Conservation (phyloP, 2,329 filamentous ascomycete species). For the Aureobasidium namibiae region DNA sequence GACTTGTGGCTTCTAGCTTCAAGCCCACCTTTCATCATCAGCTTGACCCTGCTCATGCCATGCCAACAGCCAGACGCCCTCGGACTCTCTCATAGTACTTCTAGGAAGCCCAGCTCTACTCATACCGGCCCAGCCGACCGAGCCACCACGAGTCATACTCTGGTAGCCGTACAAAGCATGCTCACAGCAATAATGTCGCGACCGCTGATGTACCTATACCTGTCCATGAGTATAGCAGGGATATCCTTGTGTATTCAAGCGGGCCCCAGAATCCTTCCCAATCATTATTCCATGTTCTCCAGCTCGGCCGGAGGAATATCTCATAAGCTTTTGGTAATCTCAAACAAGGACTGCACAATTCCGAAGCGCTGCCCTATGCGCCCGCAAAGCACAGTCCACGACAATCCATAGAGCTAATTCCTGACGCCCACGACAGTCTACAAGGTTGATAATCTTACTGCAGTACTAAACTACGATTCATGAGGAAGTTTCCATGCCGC, state of each 20-base stretch:
- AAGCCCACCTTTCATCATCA: background rate
- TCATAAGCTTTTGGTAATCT: slow-evolving; percentile 1
- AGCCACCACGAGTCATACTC: slow-evolving; percentile 1
- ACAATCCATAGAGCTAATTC: background rate
- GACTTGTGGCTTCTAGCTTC: background rate
- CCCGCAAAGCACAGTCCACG: background rate
- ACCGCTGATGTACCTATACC: background rate
- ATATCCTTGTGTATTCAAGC: background rate
- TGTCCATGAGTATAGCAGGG: background rate
- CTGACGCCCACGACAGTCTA: background rate
- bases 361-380: background rate
- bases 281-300: background rate
- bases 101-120: background rate
- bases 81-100: background rate
- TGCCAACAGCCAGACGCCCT: background rate
- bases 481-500: background rate
- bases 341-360: background rate
- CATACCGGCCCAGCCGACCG: background rate
- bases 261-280: background rate
- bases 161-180: background rate
- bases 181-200: background rate
- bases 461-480: background rate
- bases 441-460: background rate
- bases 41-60: background rate
- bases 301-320: background rate